Conservation (phyloP, 2,329 filamentous ascomycete genomes). For the Emergomyces africanus region DNA sequence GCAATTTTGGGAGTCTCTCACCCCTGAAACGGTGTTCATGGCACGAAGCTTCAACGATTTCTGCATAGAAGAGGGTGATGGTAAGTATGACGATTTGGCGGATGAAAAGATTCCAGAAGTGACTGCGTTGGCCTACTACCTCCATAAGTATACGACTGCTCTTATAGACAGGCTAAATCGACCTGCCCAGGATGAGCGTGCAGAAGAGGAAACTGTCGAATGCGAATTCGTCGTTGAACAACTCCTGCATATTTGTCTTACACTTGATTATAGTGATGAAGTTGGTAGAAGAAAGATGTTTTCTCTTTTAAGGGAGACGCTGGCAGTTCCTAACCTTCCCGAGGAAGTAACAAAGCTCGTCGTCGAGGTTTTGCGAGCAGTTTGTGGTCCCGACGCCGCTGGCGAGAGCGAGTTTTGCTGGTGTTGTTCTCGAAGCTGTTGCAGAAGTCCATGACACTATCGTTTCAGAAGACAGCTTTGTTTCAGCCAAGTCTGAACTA, state of each 20-base stretch:
- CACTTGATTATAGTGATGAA: constrained; percentile 94
- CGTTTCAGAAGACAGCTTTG: constrained; percentile 69
- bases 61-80: constrained; percentile 60
- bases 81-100: constrained; percentile 59
- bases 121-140: constrained; percentile 73
- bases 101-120: constrained; percentile 96
- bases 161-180: constrained; percentile 30
- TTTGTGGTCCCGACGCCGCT: constrained; percentile 53
- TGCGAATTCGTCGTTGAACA: constrained; percentile 95
- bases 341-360: constrained; percentile 86
- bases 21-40: constrained; percentile 79
- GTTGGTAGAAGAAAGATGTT: constrained; percentile 95
- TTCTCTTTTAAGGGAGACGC: constrained; percentile 67
- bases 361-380: constrained; percentile 66
- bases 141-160: constrained; percentile 62
- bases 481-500: constrained; percentile 79
- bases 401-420: constrained; percentile 39
- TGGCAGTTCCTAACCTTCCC: constrained; percentile 76
- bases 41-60: constrained; percentile 91
- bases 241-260: constrained; percentile 79
- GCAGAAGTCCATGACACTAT: constrained; percentile 96
- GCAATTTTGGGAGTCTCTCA: constrained; percentile 34
- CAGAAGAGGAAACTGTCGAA: constrained; percentile 72
- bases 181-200: constrained; percentile 45
- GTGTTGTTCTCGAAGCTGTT: constrained; percentile 69